Conservation (phyloP, 768 basidiomycete genomes). For the Lentinula raphanica region DNA sequence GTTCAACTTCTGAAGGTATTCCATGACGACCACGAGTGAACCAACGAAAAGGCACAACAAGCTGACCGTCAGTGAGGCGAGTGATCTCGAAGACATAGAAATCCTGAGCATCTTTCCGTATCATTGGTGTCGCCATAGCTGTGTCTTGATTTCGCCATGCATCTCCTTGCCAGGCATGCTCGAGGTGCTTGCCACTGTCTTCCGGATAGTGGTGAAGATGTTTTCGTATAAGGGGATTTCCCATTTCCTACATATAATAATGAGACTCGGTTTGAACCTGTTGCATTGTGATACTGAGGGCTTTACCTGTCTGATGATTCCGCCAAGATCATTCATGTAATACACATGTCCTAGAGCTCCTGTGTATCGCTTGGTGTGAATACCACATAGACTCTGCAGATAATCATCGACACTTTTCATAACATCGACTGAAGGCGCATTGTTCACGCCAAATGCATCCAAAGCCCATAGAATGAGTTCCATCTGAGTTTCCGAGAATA, state of each 20-base stretch:
- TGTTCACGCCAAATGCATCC: background rate
- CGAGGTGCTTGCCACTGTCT: slow-evolving; percentile 7
- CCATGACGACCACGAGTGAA: background rate
- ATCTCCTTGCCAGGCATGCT: slow-evolving; percentile 12
- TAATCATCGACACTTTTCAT: background rate
- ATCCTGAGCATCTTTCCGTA: background rate
- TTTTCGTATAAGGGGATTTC: slow-evolving; percentile 13
- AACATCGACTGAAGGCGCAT: background rate
- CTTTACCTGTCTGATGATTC: background rate
- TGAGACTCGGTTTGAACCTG: background rate
- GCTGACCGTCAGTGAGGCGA: background rate
- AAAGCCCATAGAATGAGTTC: background rate
- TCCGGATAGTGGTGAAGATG: slow-evolving; percentile 15
- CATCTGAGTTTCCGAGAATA: background rate
- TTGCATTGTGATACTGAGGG: background rate
- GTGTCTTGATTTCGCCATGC: background rate
- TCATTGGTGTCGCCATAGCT: background rate
- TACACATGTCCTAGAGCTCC: slow-evolving; percentile 25
- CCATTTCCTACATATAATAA: slow-evolving; percentile 19
- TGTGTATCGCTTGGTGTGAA: slow-evolving; percentile 22
- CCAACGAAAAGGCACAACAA: background rate
- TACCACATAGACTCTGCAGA: slow-evolving; percentile 22
- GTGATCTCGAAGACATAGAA: slow-evolving; percentile 1
- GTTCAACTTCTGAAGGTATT: no score
- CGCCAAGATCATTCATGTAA: no score